phyloP scores from a whole-genome alignment of 768 basidiomycete species.

The Dentipellis fragilis region DNA sequence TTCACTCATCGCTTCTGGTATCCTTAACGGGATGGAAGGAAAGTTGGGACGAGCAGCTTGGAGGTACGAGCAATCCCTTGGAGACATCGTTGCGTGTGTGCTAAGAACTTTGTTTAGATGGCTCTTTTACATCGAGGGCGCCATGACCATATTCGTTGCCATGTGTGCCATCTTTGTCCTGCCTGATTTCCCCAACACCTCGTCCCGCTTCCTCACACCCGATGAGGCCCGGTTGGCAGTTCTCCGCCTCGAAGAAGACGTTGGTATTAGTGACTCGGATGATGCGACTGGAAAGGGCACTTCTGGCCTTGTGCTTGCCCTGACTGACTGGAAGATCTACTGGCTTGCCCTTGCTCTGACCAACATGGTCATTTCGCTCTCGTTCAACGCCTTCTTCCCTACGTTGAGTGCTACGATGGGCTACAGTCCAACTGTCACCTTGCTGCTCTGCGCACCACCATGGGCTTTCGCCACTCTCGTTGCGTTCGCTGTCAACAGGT shows the following conservation, averaged over 20 bases:
- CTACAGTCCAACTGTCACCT: conserved; percentile 49
- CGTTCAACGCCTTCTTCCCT: conserved; percentile 77
- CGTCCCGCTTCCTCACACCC: conserved; percentile 47
- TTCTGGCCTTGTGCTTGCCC: conserved; percentile 45
- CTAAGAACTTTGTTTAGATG: conserved; percentile 32
- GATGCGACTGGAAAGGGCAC: conserved; percentile 23
- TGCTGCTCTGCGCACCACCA: conserved; percentile 73
- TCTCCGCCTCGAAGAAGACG: conserved; percentile 55
- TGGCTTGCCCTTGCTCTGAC: conserved; percentile 60
- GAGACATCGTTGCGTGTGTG: conserved; percentile 12
- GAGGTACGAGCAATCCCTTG: no score
- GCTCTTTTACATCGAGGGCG: conserved; percentile 65
- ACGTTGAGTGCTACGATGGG: conserved; percentile 68
- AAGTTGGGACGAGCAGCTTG: conserved; percentile 60
- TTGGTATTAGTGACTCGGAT: conserved; percentile 36
- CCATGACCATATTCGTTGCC: conserved; percentile 44
- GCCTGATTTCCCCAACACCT: conserved; percentile 64
- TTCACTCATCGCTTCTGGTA: conserved; percentile 65
- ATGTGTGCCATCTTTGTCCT: conserved; percentile 50
- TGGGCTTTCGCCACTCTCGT: conserved; percentile 54
- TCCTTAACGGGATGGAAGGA: conserved; percentile 64
- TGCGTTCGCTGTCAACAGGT: conserved; percentile 46
- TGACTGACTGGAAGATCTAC: conserved; percentile 80
- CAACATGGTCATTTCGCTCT: conserved; percentile 50
- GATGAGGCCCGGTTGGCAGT: conserved; percentile 48